These are phyloP conservation scores for Penicillium sp. DNA, from an alignment of 2,329 filamentous ascomycete species.

Conservation along the genomic window DNA sequence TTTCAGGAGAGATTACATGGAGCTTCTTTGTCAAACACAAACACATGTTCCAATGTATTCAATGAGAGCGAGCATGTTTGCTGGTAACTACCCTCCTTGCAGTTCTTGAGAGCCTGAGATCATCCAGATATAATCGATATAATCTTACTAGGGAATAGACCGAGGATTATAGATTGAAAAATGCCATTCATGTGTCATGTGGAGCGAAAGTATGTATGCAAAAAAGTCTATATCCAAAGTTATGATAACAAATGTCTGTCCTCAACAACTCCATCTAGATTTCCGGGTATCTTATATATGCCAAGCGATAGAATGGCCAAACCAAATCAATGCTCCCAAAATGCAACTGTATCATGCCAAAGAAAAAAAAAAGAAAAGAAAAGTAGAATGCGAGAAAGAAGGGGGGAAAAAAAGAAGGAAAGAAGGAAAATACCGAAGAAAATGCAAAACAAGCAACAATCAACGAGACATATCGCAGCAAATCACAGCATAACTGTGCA, in stretches of 20 bases:
- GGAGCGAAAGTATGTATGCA: neutral
- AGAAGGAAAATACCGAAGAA: neutral
- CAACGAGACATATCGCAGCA: no score
- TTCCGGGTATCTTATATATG: constrained; percentile 19
- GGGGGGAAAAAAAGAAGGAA: neutral
- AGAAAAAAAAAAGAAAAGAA: constrained; percentile 12
- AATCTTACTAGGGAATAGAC: neutral
- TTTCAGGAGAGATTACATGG: no score
- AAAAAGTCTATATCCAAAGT: neutral
- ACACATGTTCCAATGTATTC: no score
- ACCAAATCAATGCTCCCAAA: constrained; percentile 12
- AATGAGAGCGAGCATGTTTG: neutral
- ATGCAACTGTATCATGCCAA: constrained; percentile 15
- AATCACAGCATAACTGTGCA: neutral
- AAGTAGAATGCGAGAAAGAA: neutral
- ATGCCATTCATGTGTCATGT: neutral
- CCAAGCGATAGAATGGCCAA: constrained; percentile 15
- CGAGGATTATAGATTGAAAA: neutral
- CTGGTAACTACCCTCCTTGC: neutral
- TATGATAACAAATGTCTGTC: neutral
- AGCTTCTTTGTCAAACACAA: no score
- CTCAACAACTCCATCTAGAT: constrained; percentile 9
- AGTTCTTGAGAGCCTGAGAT: neutral
- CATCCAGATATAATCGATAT: neutral
- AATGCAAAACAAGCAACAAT: neutral